phyloP scores from a whole-genome alignment of 257 asterid genomes.

The Henckelia pumila region DNA sequence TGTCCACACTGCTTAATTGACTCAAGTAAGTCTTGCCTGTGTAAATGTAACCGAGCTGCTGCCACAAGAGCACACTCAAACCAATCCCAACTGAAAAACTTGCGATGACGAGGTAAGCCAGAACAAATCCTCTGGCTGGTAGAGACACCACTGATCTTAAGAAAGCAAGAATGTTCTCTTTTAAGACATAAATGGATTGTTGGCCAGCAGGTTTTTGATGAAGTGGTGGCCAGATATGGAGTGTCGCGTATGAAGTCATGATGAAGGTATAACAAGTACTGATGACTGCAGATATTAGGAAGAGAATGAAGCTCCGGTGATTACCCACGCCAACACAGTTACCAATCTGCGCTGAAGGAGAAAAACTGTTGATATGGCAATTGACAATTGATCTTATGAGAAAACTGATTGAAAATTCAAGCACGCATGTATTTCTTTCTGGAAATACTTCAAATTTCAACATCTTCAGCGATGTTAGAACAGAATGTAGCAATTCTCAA shows the following conservation, averaged over 20 bases:
- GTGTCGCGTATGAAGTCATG: constrained; percentile 55
- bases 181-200: constrained; percentile 32
- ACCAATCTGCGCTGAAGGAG: constrained; percentile 67
- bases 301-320: constrained; percentile 68
- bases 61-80: constrained; percentile 73
- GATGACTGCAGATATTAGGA: constrained; percentile 69
- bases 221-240: constrained; percentile 52
- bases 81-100: constrained; percentile 53
- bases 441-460: no score
- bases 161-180: constrained; percentile 47
- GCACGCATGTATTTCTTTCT: no score
- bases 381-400: background rate
- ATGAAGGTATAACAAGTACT: constrained; percentile 54
- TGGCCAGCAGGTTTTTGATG: constrained; percentile 24
- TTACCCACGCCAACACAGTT: constrained; percentile 84
- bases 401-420: no score
- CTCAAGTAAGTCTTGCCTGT: constrained; percentile 82
- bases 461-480: background rate
- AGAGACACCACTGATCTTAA: constrained; percentile 59
- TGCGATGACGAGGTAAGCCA: constrained; percentile 67
- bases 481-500: background rate
- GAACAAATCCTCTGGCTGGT: constrained; percentile 71
- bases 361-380: constrained; percentile 9
- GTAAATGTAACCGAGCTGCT: constrained; percentile 80
- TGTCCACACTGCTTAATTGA: constrained; percentile 49